phyloP scores from a whole-genome alignment of 306 rosid genomes.

The Trifolium repens region DNA sequence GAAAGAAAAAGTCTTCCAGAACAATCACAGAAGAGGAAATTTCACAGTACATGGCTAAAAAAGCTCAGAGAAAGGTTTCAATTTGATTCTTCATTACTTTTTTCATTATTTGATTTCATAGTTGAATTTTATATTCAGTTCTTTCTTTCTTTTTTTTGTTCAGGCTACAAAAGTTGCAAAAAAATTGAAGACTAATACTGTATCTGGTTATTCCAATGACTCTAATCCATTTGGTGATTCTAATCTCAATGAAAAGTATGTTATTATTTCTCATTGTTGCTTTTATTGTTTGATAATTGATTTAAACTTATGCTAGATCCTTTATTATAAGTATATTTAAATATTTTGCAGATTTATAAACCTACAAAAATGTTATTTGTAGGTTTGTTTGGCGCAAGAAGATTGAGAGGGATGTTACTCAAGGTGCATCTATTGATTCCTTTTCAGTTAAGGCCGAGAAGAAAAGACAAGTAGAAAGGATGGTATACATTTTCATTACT shows the following conservation, averaged over 20 bases:
- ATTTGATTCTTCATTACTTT: not conserved
- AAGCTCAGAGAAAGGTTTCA: slow-evolving; percentile 80
- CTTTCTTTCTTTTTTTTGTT: not conserved
- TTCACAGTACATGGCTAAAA: slow-evolving; percentile 72
- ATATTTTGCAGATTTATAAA: slow-evolving; percentile 1
- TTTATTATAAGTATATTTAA: slow-evolving; percentile 9
- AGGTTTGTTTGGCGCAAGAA: slow-evolving; percentile 99
- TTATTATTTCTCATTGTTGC: slow-evolving; percentile 13
- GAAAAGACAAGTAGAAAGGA: slow-evolving; percentile 77
- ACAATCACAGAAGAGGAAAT: slow-evolving; percentile 68
- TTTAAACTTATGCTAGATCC: slow-evolving; percentile 11
- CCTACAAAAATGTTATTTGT: slow-evolving; percentile 37
- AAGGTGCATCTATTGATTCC: slow-evolving; percentile 67
- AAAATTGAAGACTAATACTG: slow-evolving; percentile 67
- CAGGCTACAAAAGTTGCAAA: slow-evolving; percentile 77
- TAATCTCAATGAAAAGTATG: slow-evolving; percentile 87
- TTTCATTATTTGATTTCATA: slow-evolving; percentile 15
- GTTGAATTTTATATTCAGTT: not conserved
- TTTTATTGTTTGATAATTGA: not conserved
- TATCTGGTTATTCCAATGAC: slow-evolving; percentile 87
- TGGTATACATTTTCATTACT: slow-evolving; percentile 59
- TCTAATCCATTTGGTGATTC: slow-evolving; percentile 97
- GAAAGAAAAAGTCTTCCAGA: slow-evolving; percentile 61
- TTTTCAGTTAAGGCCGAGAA: slow-evolving; percentile 82
- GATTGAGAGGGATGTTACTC: slow-evolving; percentile 85